Conservation (phyloP, 2,329 filamentous ascomycete genomes). For the Hypoxylon sp. region DNA sequence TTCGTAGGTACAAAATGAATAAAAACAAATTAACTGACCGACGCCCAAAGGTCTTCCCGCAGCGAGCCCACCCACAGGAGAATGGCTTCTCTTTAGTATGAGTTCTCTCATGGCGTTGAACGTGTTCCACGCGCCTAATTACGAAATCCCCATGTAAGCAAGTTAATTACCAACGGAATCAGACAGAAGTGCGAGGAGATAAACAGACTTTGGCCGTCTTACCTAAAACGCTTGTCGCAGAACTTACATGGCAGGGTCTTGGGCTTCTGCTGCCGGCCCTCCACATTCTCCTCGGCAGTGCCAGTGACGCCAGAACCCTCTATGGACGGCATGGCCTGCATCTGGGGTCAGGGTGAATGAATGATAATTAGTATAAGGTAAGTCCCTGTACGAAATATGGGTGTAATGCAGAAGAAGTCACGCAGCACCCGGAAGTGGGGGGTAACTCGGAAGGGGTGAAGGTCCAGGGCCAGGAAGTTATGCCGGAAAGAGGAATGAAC, state of each 20-base stretch:
- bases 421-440: conserved; percentile 55
- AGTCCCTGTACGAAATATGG: conserved; percentile 53
- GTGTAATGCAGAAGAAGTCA: conserved; percentile 56
- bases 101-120: conserved; percentile 74
- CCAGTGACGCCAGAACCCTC: conserved; percentile 61
- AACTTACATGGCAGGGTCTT: conserved; percentile 75
- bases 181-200: conserved; percentile 38
- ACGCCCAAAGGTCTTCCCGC: conserved; percentile 74
- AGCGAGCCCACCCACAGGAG: conserved; percentile 70
- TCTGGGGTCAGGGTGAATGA: conserved; percentile 55
- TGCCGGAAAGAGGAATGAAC: conserved; percentile 55
- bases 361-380: conserved; percentile 52
- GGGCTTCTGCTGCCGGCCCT: conserved; percentile 70
- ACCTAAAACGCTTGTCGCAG: conserved; percentile 75
- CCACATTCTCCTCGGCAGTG: conserved; percentile 63
- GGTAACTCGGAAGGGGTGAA: conserved; percentile 51
- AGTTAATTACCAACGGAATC: conserved; percentile 53
- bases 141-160: conserved; percentile 59
- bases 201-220: conserved; percentile 52
- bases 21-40: conserved; percentile 63
- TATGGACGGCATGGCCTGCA: conserved; percentile 66
- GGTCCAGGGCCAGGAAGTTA: conserved; percentile 51
- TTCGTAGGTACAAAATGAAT: conserved; percentile 19
- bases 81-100: conserved; percentile 78
- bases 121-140: conserved; percentile 73